These are phyloP conservation scores for Calophaca sinica DNA, from an alignment of 306 rosid species.

Conservation along the genomic window DNA sequence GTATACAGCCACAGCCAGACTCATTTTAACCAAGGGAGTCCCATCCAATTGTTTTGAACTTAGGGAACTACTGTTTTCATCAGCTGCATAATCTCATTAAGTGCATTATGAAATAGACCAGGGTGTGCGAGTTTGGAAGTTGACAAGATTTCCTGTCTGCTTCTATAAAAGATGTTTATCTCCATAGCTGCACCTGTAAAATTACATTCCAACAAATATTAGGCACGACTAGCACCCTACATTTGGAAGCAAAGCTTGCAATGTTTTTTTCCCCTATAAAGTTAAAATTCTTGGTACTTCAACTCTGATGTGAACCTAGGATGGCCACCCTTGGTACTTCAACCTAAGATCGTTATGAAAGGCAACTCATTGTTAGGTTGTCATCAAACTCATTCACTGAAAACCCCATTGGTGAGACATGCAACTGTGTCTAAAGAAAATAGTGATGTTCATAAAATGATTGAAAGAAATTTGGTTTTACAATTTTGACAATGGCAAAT, in stretches of 20 bases:
- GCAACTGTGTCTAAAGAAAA: background rate
- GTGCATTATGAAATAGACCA: constrained; percentile 73
- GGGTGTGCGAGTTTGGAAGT: constrained; percentile 76
- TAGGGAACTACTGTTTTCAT: constrained; percentile 61
- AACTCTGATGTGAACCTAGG: too few relatives aligned
- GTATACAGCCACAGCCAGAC: background rate
- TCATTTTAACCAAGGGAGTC: constrained; percentile 16
- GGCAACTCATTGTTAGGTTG: too few relatives aligned
- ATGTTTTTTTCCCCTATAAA: background rate
- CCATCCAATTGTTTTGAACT: constrained; percentile 16
- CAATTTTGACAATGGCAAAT: constrained; percentile 21
- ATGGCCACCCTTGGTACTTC: too few relatives aligned
- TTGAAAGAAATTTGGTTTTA: constrained; percentile 2
- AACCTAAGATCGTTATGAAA: too few relatives aligned
- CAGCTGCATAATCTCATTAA: constrained; percentile 76
- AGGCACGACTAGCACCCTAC: background rate
- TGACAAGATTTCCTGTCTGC: constrained; percentile 81
- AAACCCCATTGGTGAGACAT: constrained; percentile 31
- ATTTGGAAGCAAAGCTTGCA: constrained; percentile 33
- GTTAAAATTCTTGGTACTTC: constrained; percentile 19
- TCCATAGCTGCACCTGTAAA: constrained; percentile 81
- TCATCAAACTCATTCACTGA: constrained; percentile 38
- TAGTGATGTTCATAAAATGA: constrained; percentile 16
- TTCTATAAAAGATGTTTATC: constrained; percentile 88
- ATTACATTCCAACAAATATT: constrained; percentile 37